These are phyloP conservation scores for Mortierella claussenii DNA, from an alignment of 192 early-diverging fungal genomes.

Conservation along the genomic window DNA sequence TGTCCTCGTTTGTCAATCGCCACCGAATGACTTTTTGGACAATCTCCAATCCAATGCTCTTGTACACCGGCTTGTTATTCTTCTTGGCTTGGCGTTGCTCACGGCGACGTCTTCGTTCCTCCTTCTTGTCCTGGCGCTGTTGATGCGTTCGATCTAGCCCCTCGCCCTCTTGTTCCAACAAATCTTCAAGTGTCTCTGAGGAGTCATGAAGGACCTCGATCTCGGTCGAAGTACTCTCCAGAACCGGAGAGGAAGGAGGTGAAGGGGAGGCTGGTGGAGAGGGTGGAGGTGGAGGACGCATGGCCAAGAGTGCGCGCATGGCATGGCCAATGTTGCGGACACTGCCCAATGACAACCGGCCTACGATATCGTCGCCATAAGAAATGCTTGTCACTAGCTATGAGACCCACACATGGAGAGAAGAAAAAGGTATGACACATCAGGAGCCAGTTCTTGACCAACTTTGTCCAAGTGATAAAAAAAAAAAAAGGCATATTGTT, in stretches of 20 bases:
- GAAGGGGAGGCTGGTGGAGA: slow-evolving; percentile 26
- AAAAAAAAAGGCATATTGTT: too few species aligned
- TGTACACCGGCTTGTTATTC: slow-evolving; percentile 6
- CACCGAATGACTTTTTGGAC: slow-evolving; percentile 53
- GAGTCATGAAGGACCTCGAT: slow-evolving; percentile 43
- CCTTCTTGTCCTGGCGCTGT: not conserved
- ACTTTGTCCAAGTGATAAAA: not conserved
- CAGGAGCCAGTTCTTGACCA: too few species aligned
- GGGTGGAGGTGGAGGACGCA: slow-evolving; percentile 28
- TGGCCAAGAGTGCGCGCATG: slow-evolving; percentile 39
- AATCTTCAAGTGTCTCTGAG: slow-evolving; percentile 22
- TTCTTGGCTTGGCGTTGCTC: not conserved
- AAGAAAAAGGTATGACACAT: not conserved
- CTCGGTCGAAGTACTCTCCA: slow-evolving; percentile 3
- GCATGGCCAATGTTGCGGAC: slow-evolving; percentile 50
- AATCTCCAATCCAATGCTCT: slow-evolving; percentile 46
- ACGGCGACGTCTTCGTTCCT: not conserved
- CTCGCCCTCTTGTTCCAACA: slow-evolving; percentile 38
- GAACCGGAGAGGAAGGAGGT: not conserved
- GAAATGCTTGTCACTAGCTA: slow-evolving; percentile 55
- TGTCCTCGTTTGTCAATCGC: slow-evolving; percentile 34
- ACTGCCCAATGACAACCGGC: slow-evolving; percentile 48
- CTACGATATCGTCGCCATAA: slow-evolving; percentile 49
- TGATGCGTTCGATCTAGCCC: slow-evolving; percentile 1
- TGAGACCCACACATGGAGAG: not conserved